Evolutionary conservation across 805 yeast species (phyloP), one percentile per base, ranked within the genome.

Genomic region (Myxozyma mucilagina): DNA sequence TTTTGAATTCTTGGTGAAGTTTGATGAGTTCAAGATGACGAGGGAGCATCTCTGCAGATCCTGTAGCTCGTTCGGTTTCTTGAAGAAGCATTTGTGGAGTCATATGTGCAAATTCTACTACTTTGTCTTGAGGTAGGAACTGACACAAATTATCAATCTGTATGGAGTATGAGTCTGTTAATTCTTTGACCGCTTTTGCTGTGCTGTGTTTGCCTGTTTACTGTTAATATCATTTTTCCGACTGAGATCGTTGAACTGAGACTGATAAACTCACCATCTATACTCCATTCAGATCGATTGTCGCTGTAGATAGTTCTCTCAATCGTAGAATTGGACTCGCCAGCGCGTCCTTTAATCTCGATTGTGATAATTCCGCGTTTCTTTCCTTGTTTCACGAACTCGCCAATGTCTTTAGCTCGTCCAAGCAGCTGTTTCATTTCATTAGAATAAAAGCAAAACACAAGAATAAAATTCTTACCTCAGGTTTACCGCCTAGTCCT

Each of bases 51-150:
- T 81, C 78, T 2, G 86, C 82, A 53, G 82, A 78, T 4, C 87
- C 89, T 36, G 90, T 82, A 0, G 97, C 90, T 61, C 93, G 76
- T 69, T 91, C 90, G 1, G 96, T 89, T 68, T 90, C 96, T 31
- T 78, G 69, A 11, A 94, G 77, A 8, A 93, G 75, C 61, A 84
- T 84, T 64, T 88, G 91, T 0, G 96, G 89, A 34, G 88, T 81
- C 66, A 90, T 76, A 2, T 87, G 82, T 0, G 97, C 96, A 77
- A 94, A 94, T 66, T 89, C 90, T 1, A 96, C 93, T 6, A 94
- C 98, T 61, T 96, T 80, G 69, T 93, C 98, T 72, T 94, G 99
- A 0, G 99, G 97, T 57, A 94, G 76, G 70, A 94, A 94, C 71
- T 93, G 97, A 70, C 98, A 92, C 53, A 93, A 78, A 71, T 93